Percentiles rank a stretch among this genome's conserved stretches.
Conservation (phyloP, 495 filamentous ascomycete genomes). For the Cercophora newfieldiana region DNA sequence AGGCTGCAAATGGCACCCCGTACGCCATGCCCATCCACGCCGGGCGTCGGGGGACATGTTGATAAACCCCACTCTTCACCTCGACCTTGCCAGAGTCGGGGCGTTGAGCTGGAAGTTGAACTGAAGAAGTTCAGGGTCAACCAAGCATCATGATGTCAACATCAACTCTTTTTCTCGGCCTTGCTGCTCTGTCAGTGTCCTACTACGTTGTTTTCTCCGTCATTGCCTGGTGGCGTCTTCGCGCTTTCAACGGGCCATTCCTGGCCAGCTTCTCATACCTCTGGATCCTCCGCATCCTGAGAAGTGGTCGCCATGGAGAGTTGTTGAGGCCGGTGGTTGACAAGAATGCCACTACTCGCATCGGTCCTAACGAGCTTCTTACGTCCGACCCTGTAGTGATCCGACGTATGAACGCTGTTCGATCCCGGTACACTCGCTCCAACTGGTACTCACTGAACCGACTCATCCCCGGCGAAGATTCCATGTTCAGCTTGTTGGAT, state of each 20-base stretch:
- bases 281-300: constrained; percentile 18
- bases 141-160: not conserved
- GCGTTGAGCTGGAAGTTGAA: too few species aligned
- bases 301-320: constrained; percentile 3
- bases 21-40: too few species aligned
- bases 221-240: constrained; percentile 24
- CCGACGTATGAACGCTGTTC: constrained; percentile 26
- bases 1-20: too few species aligned
- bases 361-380: constrained; percentile 37
- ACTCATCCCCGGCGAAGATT: constrained; percentile 3
- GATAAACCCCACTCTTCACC: too few species aligned
- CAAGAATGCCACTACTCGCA: constrained; percentile 18
- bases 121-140: too few species aligned
- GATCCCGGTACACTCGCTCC: constrained; percentile 17
- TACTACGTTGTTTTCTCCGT: constrained; percentile 18
- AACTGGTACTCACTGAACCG: constrained; percentile 4
- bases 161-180: not conserved
- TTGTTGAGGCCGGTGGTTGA: not conserved
- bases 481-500: constrained; percentile 40
- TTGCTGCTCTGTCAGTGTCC: constrained; percentile 5
- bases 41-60: too few species aligned
- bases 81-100: too few species aligned
- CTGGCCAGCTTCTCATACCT: constrained; percentile 28
- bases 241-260: constrained; percentile 25
- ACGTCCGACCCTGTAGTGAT: constrained; percentile 31